Percentiles rank a stretch among this genome's conserved stretches.
phyloP scores from a whole-genome alignment of 2,329 filamentous ascomycete species.

The Cordyceps tenuipes region DNA sequence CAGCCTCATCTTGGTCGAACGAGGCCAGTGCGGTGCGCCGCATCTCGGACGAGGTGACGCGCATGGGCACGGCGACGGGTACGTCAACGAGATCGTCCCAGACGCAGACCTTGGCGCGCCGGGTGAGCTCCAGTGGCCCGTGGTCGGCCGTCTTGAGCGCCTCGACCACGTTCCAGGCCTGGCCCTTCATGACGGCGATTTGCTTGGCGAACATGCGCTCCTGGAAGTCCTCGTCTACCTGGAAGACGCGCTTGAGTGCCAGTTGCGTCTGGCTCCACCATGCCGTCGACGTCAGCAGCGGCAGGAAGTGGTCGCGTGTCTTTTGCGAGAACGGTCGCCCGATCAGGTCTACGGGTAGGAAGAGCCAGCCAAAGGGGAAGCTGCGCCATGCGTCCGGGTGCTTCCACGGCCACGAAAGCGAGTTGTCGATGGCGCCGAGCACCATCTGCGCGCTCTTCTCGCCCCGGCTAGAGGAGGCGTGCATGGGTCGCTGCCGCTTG shows the following conservation, averaged over 20 bases:
- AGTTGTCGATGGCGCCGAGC: slow-evolving; percentile 95
- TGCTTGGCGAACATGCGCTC: slow-evolving; percentile 99
- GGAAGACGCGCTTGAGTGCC: slow-evolving; percentile 78
- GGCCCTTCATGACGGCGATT: slow-evolving; percentile 97
- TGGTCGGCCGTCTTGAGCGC: slow-evolving; percentile 89
- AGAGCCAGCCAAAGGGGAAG: slow-evolving; percentile 98
- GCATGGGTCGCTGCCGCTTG: slow-evolving; percentile 75
- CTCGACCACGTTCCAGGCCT: slow-evolving; percentile 98
- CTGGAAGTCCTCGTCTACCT: slow-evolving; percentile 90
- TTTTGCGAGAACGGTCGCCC: slow-evolving; percentile 92
- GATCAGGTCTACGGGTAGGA: slow-evolving; percentile 91
- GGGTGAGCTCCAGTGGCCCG: slow-evolving; percentile 85
- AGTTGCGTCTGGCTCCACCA: slow-evolving; percentile 97
- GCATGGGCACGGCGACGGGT: slow-evolving; percentile 85
- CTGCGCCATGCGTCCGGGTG: slow-evolving; percentile 90
- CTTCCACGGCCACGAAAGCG: slow-evolving; percentile 97
- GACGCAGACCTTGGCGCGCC: slow-evolving; percentile 84
- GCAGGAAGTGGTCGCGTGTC: slow-evolving; percentile 91
- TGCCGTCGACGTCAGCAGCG: slow-evolving; percentile 81
- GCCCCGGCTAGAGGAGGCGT: slow-evolving; percentile 52
- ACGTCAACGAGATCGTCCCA: slow-evolving; percentile 98
- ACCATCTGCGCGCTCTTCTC: slow-evolving; percentile 52
- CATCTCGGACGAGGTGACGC: slow-evolving; percentile 76
- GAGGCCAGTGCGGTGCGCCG: slow-evolving; percentile 50
- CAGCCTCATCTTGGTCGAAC: slow-evolving; percentile 82